phyloP scores from a whole-genome alignment of 306 rosid genomes.

The Coriaria nepalensis region DNA sequence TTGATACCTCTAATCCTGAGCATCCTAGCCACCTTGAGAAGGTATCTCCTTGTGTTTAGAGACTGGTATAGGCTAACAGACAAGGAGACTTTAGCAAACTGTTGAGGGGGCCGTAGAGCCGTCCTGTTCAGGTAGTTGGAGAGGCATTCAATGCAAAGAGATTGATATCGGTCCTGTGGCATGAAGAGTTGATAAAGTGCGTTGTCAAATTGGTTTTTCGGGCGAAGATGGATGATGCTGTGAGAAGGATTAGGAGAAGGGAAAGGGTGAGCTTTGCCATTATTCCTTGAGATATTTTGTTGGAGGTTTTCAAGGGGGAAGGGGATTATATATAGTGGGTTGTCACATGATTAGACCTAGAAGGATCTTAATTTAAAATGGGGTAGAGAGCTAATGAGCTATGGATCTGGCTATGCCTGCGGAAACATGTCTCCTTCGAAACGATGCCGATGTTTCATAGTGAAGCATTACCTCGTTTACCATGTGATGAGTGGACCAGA shows the following conservation, averaged over 20 bases:
- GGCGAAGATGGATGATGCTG: neutral
- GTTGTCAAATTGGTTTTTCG: neutral
- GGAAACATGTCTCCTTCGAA: too few species aligned
- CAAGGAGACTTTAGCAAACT: slow-evolving; percentile 35
- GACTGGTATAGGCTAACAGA: slow-evolving; percentile 40
- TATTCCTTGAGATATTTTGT: neutral
- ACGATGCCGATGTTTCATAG: too few species aligned
- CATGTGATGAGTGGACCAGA: too few species aligned
- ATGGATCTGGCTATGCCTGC: too few species aligned
- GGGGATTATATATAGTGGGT: too few species aligned
- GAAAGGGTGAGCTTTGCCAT: slow-evolving; percentile 28
- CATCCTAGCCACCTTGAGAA: slow-evolving; percentile 21
- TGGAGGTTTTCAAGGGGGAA: too few species aligned
- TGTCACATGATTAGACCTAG: too few species aligned
- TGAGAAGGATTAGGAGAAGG: slow-evolving; percentile 11
- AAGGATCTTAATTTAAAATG: too few species aligned
- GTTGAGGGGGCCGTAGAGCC: slow-evolving; percentile 20
- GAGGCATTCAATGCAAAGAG: slow-evolving; percentile 31
- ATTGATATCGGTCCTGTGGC: slow-evolving; percentile 32
- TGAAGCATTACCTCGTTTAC: too few species aligned
- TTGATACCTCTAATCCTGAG: too few species aligned
- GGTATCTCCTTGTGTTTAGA: slow-evolving; percentile 19
- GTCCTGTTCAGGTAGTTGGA: slow-evolving; percentile 12
- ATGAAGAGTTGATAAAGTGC: slow-evolving; percentile 32
- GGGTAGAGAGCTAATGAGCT: too few species aligned